Base-by-base conservation (phyloP, 2,329 filamentous ascomycete genomes). In the Pestalotiopsis sp. region DNA sequence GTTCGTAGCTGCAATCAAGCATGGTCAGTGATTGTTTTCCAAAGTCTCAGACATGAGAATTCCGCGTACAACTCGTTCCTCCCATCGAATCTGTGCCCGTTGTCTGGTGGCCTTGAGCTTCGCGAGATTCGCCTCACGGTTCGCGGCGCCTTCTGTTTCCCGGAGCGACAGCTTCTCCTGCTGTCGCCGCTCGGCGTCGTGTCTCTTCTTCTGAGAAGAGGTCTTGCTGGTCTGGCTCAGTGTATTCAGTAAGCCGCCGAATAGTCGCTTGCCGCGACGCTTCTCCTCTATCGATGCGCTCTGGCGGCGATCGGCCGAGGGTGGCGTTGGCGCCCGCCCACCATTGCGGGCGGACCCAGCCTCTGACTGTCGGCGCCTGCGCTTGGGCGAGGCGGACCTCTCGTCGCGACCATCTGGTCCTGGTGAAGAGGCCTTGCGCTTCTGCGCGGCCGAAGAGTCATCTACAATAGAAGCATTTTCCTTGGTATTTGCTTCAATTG, bases 101-200 rank as follows among this genome's bases (percentile, higher is more conserved):
- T 86, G 87, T 70, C 94, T 87, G 72, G 87, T 81, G 65, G 82
- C 84, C 65, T 85, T 85, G 70, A 94, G 80, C 75, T 89, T 87
- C 58, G 91, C 89, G 65, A 90, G 82, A 75, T 88, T 90, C 80
- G 91, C 90, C 68, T 87, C 86, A 78, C 89, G 89, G 74, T 89
- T 83, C 79, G 90, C 89, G 72, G 91, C 89, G 72, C 92, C 91
- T 78, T 95, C 90, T 71, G 88, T 87, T 72, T 89, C 90, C 78
- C 95, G 92, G 75, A 90, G 85, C 78, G 91, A 89, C 72, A 92
- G 86, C 80, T 91, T 93, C 76, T 92, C 92, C 77, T 92, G 89
- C 80, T 95, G 93, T 73, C 91, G 91, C 80, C 89, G 91, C 82
- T 96, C 94, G 78, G 95, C 94, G 78, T 95, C 94, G 70, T 87